Evolutionary conservation across 768 basidiomycete species (phyloP).

Genomic region (Tylopilus sp.): DNA sequence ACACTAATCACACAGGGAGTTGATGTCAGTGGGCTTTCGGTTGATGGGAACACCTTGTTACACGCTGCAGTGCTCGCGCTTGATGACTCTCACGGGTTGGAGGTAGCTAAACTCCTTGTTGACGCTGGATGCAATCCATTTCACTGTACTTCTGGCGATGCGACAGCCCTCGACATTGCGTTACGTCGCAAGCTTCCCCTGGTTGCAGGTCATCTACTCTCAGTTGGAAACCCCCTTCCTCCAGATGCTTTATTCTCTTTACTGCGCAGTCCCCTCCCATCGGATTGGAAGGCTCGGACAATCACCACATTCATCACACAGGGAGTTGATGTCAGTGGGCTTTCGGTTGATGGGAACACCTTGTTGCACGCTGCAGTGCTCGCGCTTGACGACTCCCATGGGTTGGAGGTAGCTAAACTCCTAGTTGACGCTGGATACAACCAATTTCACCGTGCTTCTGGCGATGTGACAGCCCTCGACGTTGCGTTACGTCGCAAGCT

Average conservation of each 20-base stretch:
- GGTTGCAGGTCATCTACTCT: neutral
- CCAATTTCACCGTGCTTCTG: neutral
- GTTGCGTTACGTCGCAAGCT: neutral
- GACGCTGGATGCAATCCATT: slow-evolving; percentile 7
- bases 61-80: neutral
- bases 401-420: neutral
- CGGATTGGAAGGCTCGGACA: no score
- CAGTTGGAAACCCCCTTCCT: no score
- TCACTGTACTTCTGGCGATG: accelerated
- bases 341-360: no score
- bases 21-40: no score
- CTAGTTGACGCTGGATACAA: slow-evolving; percentile 7
- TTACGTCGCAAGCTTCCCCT: neutral
- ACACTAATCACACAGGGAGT: no score
- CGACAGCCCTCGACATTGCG: slow-evolving; percentile 6
- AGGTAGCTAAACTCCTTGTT: neutral
- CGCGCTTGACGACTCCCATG: no score
- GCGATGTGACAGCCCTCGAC: neutral
- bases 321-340: no score
- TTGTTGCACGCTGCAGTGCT: no score
- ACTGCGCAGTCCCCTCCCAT: no score
- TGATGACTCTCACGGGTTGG: neutral
- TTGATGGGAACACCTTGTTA: neutral
- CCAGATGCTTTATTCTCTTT: no score
- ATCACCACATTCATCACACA: no score